These are phyloP conservation scores for Pythium sp. DNA, from an alignment of 352 stramenopile genomes.

Conservation along the genomic window DNA sequence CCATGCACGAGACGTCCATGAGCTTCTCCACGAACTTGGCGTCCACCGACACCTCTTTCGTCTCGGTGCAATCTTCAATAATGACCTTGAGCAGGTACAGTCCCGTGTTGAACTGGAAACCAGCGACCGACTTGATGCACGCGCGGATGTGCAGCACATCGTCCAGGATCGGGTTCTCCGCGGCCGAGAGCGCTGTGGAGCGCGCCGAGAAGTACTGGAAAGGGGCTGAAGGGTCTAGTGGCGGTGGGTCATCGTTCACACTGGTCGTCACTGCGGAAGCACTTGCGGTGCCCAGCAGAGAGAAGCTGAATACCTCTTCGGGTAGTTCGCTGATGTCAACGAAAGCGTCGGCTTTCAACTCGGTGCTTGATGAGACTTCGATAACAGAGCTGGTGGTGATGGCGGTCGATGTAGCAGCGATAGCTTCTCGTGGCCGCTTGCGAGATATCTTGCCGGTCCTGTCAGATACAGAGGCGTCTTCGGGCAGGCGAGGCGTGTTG, in stretches of 20 bases:
- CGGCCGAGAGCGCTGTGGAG: conserved; percentile 18
- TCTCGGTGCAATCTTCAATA: conserved; percentile 75
- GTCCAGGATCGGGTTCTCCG: conserved; percentile 14
- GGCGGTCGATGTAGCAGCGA: neutral
- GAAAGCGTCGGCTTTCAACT: neutral
- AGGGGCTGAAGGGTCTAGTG: conserved; percentile 23
- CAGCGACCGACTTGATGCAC: conserved; percentile 81
- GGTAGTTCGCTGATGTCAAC: neutral
- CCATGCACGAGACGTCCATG: conserved; percentile 73
- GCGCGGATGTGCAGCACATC: conserved; percentile 53
- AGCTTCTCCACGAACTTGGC: conserved; percentile 59
- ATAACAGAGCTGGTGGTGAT: neutral
- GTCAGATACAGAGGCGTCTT: neutral
- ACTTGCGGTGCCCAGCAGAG: conserved; percentile 9
- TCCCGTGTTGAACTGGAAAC: conserved; percentile 76
- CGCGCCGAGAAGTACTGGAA: conserved; percentile 58
- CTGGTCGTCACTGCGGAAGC: neutral
- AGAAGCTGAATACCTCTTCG: conserved; percentile 16
- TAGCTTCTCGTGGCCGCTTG: conserved; percentile 35
- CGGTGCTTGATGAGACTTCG: neutral
- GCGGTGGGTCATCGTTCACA: neutral
- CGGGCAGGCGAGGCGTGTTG: conserved; percentile 42
- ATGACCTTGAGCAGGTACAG: conserved; percentile 67
- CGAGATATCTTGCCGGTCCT: conserved; percentile 9
- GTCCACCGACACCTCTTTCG: conserved; percentile 45